Percentiles rank a stretch among this genome's conserved stretches.
Conservation (phyloP, 441 rosid genomes). For the Kokia cookei region DNA sequence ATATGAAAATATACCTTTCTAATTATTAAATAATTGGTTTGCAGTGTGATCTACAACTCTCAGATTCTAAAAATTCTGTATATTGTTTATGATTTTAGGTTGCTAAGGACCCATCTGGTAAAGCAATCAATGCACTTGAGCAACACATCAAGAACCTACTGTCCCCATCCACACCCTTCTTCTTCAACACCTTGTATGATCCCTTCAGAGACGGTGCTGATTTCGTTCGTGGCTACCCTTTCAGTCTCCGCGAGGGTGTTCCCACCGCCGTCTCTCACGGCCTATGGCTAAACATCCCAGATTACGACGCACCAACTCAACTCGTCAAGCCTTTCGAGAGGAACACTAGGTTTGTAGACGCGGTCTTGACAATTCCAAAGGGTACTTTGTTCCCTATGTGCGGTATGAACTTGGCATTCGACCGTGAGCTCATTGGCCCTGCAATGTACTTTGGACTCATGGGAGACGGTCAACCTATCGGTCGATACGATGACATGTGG, state of each 20-base stretch:
- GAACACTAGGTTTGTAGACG: slow-evolving; percentile 90
- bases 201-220: slow-evolving; percentile 88
- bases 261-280: slow-evolving; percentile 95
- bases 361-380: slow-evolving; percentile 88
- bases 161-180: slow-evolving; percentile 74
- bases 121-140: slow-evolving; percentile 75
- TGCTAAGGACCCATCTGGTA: slow-evolving; percentile 82
- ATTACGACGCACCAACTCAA: slow-evolving; percentile 93
- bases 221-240: slow-evolving; percentile 96
- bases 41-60: slow-evolving; percentile 14
- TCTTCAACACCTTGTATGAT: slow-evolving; percentile 94
- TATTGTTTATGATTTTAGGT: slow-evolving; percentile 26
- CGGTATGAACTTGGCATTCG: slow-evolving; percentile 85
- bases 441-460: slow-evolving; percentile 99
- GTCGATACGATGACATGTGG: slow-evolving; percentile 98
- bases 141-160: slow-evolving; percentile 88
- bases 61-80: not conserved
- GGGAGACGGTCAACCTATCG: slow-evolving; percentile 98
- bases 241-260: slow-evolving; percentile 88
- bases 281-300: slow-evolving; percentile 97
- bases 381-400: slow-evolving; percentile 97
- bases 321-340: slow-evolving; percentile 91
- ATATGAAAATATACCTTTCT: not conserved
- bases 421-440: slow-evolving; percentile 86
- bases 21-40: not conserved